Conservation (phyloP, 768 basidiomycete genomes). For the Epithele typhae region DNA sequence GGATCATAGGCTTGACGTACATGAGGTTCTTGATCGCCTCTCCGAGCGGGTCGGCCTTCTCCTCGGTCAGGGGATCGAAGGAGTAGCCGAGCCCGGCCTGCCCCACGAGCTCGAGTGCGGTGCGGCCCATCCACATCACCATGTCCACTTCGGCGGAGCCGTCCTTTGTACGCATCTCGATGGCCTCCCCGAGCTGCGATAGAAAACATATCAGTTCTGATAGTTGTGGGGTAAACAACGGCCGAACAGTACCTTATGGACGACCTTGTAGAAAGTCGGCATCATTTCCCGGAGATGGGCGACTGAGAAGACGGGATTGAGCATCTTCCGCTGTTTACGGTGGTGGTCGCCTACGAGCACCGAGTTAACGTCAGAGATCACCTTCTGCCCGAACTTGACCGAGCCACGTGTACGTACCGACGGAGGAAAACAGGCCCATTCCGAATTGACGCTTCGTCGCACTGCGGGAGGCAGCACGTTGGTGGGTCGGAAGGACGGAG, state of each 20-base stretch:
- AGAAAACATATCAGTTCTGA: conserved; percentile 9
- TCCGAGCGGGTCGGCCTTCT: conserved; percentile 11
- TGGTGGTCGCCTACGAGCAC: conserved; percentile 24
- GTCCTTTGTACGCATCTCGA: neutral
- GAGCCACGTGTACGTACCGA: conserved; percentile 10
- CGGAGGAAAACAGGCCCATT: conserved; percentile 18
- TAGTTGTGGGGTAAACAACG: neutral
- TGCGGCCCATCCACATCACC: conserved; percentile 21
- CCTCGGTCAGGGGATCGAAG: conserved; percentile 32
- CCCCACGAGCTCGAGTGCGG: conserved; percentile 33
- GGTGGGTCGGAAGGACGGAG: neutral
- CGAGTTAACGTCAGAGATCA: neutral
- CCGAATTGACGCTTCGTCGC: conserved; percentile 17
- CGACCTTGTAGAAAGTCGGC: conserved; percentile 23
- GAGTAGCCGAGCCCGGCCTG: conserved; percentile 41
- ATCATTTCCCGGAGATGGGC: conserved; percentile 22
- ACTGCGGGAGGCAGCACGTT: conserved; percentile 4
- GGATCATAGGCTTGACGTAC: conserved; percentile 13
- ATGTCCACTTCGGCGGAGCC: conserved; percentile 17
- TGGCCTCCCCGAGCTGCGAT: conserved; percentile 16
- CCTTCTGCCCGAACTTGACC: too few species aligned
- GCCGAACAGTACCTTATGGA: conserved; percentile 11
- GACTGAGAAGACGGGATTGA: conserved; percentile 28
- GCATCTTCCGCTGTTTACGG: conserved; percentile 26
- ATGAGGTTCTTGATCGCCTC: conserved; percentile 24